phyloP scores from a whole-genome alignment of 805 yeast species.

The Pichia exigua region DNA sequence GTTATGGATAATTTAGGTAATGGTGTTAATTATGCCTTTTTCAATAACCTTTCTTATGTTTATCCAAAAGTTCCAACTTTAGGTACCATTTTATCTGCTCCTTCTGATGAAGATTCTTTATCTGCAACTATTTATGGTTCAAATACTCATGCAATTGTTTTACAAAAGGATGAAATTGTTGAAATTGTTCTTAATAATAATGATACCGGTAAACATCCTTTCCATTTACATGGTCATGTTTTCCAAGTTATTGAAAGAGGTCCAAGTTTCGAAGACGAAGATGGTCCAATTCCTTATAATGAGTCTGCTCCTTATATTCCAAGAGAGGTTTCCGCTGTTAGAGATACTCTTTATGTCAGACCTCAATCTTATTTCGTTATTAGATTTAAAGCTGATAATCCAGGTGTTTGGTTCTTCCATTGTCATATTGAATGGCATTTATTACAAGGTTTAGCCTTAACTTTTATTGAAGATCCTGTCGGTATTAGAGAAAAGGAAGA shows the following conservation, averaged over 20 bases:
- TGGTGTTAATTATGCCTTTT: slow-evolving; percentile 94
- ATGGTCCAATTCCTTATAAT: slow-evolving; percentile 51
- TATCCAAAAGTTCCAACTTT: slow-evolving; percentile 83
- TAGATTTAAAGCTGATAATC: slow-evolving; percentile 87
- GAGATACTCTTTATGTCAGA: slow-evolving; percentile 75
- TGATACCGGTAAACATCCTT: slow-evolving; percentile 93
- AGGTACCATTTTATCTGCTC: slow-evolving; percentile 69
- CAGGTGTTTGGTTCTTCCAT: slow-evolving; percentile 99
- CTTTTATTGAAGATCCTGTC: slow-evolving; percentile 76
- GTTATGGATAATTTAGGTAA: slow-evolving; percentile 75
- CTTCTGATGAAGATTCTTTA: slow-evolving; percentile 39
- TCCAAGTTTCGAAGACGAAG: slow-evolving; percentile 46
- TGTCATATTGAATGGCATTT: slow-evolving; percentile 99
- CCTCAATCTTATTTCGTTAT: slow-evolving; percentile 82
- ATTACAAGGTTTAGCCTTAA: slow-evolving; percentile 83
- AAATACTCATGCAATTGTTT: slow-evolving; percentile 67
- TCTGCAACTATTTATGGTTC: slow-evolving; percentile 61
- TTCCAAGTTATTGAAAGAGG: slow-evolving; percentile 82
- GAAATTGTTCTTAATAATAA: slow-evolving; percentile 78
- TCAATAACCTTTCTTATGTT: slow-evolving; percentile 76
- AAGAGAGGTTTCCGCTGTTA: slow-evolving; percentile 72
- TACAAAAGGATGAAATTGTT: slow-evolving; percentile 58
- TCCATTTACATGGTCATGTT: slow-evolving; percentile 92
- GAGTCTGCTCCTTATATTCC: slow-evolving; percentile 40
- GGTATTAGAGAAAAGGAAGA: slow-evolving; percentile 55